These are phyloP conservation scores for Fusarium keratoplasticum DNA, from an alignment of 2,329 filamentous ascomycete species.

Conservation along the genomic window DNA sequence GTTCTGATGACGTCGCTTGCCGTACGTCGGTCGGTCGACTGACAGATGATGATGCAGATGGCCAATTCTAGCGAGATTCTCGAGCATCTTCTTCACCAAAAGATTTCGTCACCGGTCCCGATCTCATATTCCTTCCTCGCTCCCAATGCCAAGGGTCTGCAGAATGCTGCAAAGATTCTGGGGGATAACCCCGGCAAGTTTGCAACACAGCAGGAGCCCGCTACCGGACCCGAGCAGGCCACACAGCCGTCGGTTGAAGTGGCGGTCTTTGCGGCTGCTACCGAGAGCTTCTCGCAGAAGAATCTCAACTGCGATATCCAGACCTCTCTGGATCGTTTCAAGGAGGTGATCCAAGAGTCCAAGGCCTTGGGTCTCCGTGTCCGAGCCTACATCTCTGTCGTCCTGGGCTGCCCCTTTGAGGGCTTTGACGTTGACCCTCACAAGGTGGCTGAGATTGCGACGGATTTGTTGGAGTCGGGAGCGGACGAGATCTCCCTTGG, in stretches of 20 bases:
- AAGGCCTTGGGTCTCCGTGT: constrained; percentile 75
- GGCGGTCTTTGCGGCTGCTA: constrained; percentile 85
- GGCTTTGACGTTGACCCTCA: constrained; percentile 73
- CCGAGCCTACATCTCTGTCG: constrained; percentile 83
- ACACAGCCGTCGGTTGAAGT: constrained; percentile 71
- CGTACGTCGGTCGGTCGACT: constrained; percentile 1
- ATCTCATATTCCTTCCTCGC: constrained; percentile 85
- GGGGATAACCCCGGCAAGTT: constrained; percentile 61
- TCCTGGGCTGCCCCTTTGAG: constrained; percentile 83
- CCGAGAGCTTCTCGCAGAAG: constrained; percentile 81
- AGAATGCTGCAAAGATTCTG: constrained; percentile 69
- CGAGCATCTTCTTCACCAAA: constrained; percentile 71
- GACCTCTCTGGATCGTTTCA: constrained; percentile 77
- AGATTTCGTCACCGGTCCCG: constrained; percentile 63
- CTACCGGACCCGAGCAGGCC: constrained; percentile 51
- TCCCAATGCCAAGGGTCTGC: constrained; percentile 79
- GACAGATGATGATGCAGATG: constrained; percentile 66
- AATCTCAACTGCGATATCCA: constrained; percentile 86
- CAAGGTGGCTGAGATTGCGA: constrained; percentile 74
- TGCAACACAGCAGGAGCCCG: constrained; percentile 62
- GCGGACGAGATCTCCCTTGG: constrained; percentile 92
- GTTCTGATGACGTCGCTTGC: constrained; percentile 6
- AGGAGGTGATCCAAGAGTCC: constrained; percentile 75
- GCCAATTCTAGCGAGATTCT: constrained; percentile 81
- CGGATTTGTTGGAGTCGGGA: constrained; percentile 82